Evolutionary conservation across 345 rosid species (phyloP).

Genomic region (Litchi chinensis): DNA sequence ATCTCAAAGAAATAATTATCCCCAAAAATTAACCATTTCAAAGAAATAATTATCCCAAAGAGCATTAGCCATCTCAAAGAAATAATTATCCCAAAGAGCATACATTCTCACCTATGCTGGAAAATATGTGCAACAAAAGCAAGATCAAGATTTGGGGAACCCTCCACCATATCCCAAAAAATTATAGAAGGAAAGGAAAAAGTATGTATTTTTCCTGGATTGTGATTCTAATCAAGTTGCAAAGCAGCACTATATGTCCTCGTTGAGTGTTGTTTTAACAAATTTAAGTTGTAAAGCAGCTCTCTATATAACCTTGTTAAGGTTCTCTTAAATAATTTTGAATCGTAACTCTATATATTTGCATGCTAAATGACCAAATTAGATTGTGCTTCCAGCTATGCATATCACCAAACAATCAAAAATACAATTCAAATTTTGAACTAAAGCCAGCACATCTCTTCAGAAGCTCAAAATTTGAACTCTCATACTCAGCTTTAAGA

Average conservation of each 20-base stretch:
- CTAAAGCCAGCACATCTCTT: not conserved
- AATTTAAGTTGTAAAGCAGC: no score
- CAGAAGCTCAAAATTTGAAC: not conserved
- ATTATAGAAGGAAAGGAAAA: constrained; percentile 38
- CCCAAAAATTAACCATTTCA: no score
- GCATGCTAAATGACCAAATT: not conserved
- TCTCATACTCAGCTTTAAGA: not conserved
- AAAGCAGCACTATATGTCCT: no score
- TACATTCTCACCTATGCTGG: no score
- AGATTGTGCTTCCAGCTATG: not conserved
- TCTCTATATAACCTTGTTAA: not conserved
- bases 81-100: no score
- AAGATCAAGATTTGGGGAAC: constrained; percentile 97
- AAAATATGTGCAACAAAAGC: no score
- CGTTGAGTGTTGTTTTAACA: no score
- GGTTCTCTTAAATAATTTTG: not conserved
- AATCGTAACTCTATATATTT: not conserved
- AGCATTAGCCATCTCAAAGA: no score
- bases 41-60: no score
- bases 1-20: no score
- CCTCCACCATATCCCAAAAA: constrained; percentile 91
- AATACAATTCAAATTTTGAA: constrained; percentile 7
- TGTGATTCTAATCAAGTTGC: no score
- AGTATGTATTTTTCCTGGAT: no score
- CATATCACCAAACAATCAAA: not conserved